Percentiles rank a stretch among this genome's conserved stretches.
phyloP scores from a whole-genome alignment of 352 stramenopile species.

The Globisporangium solare region DNA sequence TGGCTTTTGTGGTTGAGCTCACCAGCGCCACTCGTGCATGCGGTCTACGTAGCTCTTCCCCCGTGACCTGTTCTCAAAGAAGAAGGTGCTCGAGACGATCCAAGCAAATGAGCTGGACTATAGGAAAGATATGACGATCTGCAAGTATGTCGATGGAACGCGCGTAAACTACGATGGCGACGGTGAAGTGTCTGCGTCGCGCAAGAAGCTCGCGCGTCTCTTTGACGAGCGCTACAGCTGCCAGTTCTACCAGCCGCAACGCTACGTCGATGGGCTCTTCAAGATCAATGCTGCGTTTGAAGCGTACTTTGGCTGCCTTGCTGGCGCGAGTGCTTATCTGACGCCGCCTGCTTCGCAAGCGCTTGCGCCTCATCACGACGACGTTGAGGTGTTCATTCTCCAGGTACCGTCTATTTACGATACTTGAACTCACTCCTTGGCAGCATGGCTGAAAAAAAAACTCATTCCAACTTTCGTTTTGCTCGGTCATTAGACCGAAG shows the following conservation, averaged over 20 bases:
- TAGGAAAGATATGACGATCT: slow-evolving; percentile 70
- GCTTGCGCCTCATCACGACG: slow-evolving; percentile 82
- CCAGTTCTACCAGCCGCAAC: slow-evolving; percentile 88
- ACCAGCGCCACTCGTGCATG: no score
- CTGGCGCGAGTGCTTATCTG: slow-evolving; percentile 74
- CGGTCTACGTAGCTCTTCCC: slow-evolving; percentile 34
- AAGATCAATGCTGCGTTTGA: slow-evolving; percentile 79
- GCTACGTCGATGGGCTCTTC: slow-evolving; percentile 73
- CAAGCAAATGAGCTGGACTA: slow-evolving; percentile 51
- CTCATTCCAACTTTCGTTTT: neutral
- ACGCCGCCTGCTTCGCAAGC: slow-evolving; percentile 74
- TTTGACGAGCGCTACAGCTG: slow-evolving; percentile 75
- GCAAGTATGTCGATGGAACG: slow-evolving; percentile 58
- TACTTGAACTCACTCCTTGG: neutral
- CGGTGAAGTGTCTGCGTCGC: slow-evolving; percentile 39
- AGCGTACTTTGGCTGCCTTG: slow-evolving; percentile 66
- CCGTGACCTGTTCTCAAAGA: slow-evolving; percentile 58
- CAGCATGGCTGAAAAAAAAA: neutral
- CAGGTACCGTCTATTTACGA: slow-evolving; percentile 17
- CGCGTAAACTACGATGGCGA: slow-evolving; percentile 69
- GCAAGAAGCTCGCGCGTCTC: slow-evolving; percentile 51
- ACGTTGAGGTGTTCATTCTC: slow-evolving; percentile 85
- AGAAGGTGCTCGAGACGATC: slow-evolving; percentile 59
- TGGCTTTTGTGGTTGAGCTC: neutral
- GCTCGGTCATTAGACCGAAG: slow-evolving; percentile 48